Percentiles rank a stretch among this genome's conserved stretches.
Conservation (phyloP, 495 filamentous ascomycete species). For the Penicillium malachiteum region DNA sequence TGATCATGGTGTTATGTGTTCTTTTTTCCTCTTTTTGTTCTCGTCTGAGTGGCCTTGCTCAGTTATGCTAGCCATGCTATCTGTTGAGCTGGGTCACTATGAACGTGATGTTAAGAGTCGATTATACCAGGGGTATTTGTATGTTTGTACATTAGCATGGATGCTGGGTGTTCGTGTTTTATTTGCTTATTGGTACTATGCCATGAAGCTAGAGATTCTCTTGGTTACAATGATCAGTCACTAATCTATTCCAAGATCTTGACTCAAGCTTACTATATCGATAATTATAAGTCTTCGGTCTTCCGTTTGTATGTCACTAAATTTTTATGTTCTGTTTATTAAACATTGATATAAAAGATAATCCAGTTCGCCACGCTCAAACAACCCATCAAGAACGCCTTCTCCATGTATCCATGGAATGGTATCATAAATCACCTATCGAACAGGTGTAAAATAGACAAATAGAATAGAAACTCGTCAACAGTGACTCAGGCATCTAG, state of each 20-base stretch:
- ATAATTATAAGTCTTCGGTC: too few species aligned
- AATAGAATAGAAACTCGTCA: constrained; percentile 13
- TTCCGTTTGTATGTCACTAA: background rate
- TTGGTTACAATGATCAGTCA: too few species aligned
- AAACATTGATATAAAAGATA: background rate
- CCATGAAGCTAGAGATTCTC: background rate
- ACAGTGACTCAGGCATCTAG: too few species aligned
- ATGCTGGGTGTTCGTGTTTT: constrained; percentile 12
- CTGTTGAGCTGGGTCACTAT: too few species aligned
- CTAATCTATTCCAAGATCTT: too few species aligned
- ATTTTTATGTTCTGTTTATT: background rate
- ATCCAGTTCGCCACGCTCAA: background rate
- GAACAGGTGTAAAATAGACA: constrained; percentile 9
- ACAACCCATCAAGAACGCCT: constrained; percentile 17
- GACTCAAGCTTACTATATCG: too few species aligned
- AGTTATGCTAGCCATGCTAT: too few species aligned
- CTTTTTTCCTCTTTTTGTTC: background rate
- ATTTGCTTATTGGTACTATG: constrained; percentile 9
- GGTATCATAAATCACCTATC: constrained; percentile 31
- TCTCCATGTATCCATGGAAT: constrained; percentile 23
- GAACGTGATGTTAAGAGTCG: background rate
- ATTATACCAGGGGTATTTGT: constrained; percentile 1
- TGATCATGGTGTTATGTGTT: constrained; percentile 5
- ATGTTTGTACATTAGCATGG: constrained; percentile 28
- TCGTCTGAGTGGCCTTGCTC: constrained; percentile 2